Percentiles rank a stretch among this genome's conserved stretches.
Evolutionary conservation across 192 early-diverging fungal species (phyloP).

Genomic region (Dissophora globulifera): DNA sequence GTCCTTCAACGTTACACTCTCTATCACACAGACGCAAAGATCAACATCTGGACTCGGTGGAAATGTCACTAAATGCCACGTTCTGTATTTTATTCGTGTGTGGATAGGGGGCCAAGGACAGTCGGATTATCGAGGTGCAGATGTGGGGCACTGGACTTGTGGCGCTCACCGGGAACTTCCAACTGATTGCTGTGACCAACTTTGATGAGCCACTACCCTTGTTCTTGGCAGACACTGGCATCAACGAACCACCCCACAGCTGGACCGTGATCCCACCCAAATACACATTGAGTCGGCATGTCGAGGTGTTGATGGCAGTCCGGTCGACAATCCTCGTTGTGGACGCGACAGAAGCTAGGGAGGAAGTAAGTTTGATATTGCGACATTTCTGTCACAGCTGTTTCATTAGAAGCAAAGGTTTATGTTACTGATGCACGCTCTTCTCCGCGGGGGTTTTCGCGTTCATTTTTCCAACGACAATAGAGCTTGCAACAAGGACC

Average conservation of each 20-base stretch:
- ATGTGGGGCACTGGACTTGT: slow-evolving; percentile 95
- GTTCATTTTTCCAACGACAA: background rate
- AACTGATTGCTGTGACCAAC: slow-evolving; percentile 85
- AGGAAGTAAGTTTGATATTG: slow-evolving; percentile 86
- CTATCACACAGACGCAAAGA: background rate
- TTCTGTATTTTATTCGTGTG: too few species aligned
- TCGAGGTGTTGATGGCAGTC: slow-evolving; percentile 87
- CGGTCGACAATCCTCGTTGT: slow-evolving; percentile 84
- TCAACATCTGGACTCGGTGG: too few species aligned
- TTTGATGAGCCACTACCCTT: slow-evolving; percentile 87
- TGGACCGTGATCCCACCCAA: slow-evolving; percentile 95
- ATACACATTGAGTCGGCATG: slow-evolving; percentile 84
- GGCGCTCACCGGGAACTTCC: slow-evolving; percentile 85
- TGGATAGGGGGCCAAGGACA: slow-evolving; percentile 80
- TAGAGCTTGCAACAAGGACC: slow-evolving; percentile 90
- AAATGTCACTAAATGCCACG: too few species aligned
- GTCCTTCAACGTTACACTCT: too few species aligned
- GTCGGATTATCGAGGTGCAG: slow-evolving; percentile 82
- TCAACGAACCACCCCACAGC: slow-evolving; percentile 71
- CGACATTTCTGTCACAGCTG: too few species aligned
- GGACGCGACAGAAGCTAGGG: slow-evolving; percentile 80
- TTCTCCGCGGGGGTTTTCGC: too few species aligned
- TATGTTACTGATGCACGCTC: too few species aligned
- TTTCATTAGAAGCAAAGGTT: too few species aligned
- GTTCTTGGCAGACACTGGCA: slow-evolving; percentile 76